Conservation (phyloP, 805 yeast species). For the Wickerhamiella kurtzmanii region DNA sequence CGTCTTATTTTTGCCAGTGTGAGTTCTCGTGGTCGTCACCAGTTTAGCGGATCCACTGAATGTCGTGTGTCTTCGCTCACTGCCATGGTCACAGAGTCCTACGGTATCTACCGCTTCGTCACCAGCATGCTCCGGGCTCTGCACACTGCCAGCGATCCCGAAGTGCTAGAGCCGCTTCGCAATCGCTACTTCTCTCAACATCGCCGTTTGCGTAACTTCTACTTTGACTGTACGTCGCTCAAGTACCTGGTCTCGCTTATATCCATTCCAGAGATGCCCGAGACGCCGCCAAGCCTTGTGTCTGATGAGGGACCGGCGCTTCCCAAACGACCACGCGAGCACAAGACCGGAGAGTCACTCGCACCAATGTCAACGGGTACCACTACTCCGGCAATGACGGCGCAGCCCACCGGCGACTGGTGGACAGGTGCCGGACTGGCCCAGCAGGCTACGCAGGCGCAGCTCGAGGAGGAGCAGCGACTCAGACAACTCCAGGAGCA, state of each 20-base stretch:
- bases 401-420: conserved; percentile 30
- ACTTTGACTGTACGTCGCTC: conserved; percentile 78
- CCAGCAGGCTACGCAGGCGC: conserved; percentile 40
- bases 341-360: conserved; percentile 21
- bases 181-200: conserved; percentile 62
- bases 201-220: conserved; percentile 60
- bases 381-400: conserved; percentile 10
- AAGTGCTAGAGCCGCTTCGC: conserved; percentile 60
- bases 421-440: conserved; percentile 27
- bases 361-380: conserved; percentile 19
- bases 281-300: conserved; percentile 46
- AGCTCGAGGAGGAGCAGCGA: conserved; percentile 42
- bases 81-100: conserved; percentile 80
- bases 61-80: conserved; percentile 78
- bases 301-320: conserved; percentile 34
- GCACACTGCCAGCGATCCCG: conserved; percentile 59
- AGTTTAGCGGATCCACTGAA: conserved; percentile 32
- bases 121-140: conserved; percentile 85
- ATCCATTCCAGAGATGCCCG: conserved; percentile 56
- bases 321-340: conserved; percentile 29
- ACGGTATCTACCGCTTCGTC: conserved; percentile 81
- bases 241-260: conserved; percentile 69
- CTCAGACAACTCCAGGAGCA: conserved; percentile 45
- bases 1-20: conserved; percentile 62
- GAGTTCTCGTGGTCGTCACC: conserved; percentile 34